These are phyloP conservation scores for Amphirosellinia nigrospora DNA, from an alignment of 495 filamentous ascomycete species.

Conservation along the genomic window DNA sequence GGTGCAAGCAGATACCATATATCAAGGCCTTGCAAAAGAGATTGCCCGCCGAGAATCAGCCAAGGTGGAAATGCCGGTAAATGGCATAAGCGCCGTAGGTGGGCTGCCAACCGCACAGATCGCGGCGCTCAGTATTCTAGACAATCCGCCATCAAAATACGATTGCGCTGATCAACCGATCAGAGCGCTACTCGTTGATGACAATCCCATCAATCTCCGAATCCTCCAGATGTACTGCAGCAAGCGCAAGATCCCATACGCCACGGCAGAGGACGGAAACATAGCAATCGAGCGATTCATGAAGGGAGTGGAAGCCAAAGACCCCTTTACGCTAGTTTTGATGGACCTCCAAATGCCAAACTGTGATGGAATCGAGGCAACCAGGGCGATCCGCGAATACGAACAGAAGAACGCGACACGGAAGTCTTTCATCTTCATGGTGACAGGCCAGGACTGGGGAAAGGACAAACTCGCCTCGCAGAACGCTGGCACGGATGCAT, in stretches of 20 bases:
- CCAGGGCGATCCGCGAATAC: constrained; percentile 20
- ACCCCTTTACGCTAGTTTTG: constrained; percentile 18
- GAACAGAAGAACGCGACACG: constrained; percentile 16
- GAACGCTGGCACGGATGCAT: constrained; percentile 19
- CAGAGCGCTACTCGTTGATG: constrained; percentile 27
- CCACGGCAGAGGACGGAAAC: constrained; percentile 17
- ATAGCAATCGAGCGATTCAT: constrained; percentile 24
- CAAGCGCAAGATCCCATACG: constrained; percentile 26
- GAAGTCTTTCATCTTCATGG: constrained; percentile 23
- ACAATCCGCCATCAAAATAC: not conserved
- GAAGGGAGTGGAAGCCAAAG: constrained; percentile 6
- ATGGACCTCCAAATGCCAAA: constrained; percentile 32
- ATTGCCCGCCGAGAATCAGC: not conserved
- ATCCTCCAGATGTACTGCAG: constrained; percentile 29
- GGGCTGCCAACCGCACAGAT: not conserved
- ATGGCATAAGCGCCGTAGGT: not conserved
- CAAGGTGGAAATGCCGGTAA: not conserved
- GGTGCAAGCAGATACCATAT: not conserved
- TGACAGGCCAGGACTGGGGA: constrained; percentile 29
- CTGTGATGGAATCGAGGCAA: constrained; percentile 27
- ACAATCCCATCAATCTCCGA: constrained; percentile 27
- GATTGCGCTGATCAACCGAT: not conserved
- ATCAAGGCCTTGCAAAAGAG: not conserved
- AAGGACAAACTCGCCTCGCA: constrained; percentile 19
- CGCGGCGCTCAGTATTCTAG: not conserved